Evolutionary conservation across 2,329 filamentous ascomycete genomes (phyloP), one percentile per base, ranked within the genome.

Genomic region (Teratosphaeria destructans): DNA sequence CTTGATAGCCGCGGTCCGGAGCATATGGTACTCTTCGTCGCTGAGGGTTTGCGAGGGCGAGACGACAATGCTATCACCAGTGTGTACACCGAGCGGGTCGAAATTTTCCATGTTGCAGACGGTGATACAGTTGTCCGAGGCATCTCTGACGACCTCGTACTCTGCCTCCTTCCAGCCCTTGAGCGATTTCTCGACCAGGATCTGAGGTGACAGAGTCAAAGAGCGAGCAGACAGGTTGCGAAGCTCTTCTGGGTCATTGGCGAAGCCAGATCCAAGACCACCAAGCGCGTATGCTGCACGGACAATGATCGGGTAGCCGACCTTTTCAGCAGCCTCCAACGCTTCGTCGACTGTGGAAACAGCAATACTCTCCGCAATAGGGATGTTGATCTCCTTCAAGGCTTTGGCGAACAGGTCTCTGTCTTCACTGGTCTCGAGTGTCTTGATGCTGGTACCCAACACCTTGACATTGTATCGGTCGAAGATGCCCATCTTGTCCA

Each of bases 61-160:
- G 62, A 97, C 93, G 64, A 99, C 94, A 70, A 99, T 99, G 69
- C 92, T 96, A 81, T 99, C 94, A 78, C 94, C 94, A 54, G 94
- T 99, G 77, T 99, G 94, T 59, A 96, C 95, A 71, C 94, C 94
- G 43, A 99, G 85, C 65, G 94, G 94, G 72, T 97, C 94, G 70
- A 97, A 97, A 82, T 97, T 97, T 77, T 95, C 90, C 90, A 95
- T 95, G 79, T 95, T 97, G 82, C 93, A 97, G 68, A 97, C 93
- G 3, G 93, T 97, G 71, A 97, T 97, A 75, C 94, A 97, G 83
- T 99, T 99, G 82, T 97, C 95, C 75, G 89, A 87, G 58, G 90
- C 93, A 75, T 99, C 94, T 69, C 94, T 89, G 63, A 97, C 94
- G 60, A 97, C 94, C 77, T 97, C 94, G 72, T 97, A 99, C 76